Conservation (phyloP, 805 yeast species). For the Yarrowia keelungensis region DNA sequence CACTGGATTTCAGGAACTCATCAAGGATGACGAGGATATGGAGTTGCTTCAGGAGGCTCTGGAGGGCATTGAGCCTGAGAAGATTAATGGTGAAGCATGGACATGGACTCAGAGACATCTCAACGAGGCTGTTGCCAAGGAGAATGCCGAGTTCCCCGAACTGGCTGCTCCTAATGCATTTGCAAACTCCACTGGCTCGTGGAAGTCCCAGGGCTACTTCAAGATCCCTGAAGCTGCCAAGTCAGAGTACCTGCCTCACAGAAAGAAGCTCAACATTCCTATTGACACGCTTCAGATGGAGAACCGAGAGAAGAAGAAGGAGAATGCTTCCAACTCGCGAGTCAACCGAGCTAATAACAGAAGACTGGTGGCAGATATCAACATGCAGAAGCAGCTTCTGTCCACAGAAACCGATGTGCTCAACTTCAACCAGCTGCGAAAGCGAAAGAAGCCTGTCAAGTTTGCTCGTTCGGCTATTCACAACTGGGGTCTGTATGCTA, state of each 20-base stretch:
- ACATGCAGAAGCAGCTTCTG: constrained; percentile 75
- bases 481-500: constrained; percentile 96
- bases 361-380: constrained; percentile 87
- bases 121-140: constrained; percentile 39
- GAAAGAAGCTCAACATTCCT: constrained; percentile 60
- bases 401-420: constrained; percentile 73
- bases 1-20: constrained; percentile 57
- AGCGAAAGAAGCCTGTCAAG: constrained; percentile 92
- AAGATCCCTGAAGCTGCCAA: constrained; percentile 78
- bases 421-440: constrained; percentile 84
- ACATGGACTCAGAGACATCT: constrained; percentile 64
- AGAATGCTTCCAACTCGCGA: constrained; percentile 65
- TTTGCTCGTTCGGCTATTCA: constrained; percentile 97
- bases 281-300: constrained; percentile 44
- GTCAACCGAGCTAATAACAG: constrained; percentile 86
- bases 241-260: constrained; percentile 80
- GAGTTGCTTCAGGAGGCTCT: constrained; percentile 59
- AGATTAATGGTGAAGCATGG: constrained; percentile 61
- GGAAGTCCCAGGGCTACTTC: constrained; percentile 73
- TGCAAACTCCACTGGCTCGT: constrained; percentile 58
- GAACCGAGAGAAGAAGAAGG: constrained; percentile 42
- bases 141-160: constrained; percentile 45
- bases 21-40: constrained; percentile 81
- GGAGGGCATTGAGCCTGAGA: constrained; percentile 46
- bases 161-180: constrained; percentile 52